These are phyloP conservation scores for sunflower (Helianthus annuus) DNA, from an alignment of 129 eudicot genomes.

Conservation along the genomic window HanXRQr2.0-SUNRISE NC_035447.2:162449845-162450344, in stretches of 20 bases:
- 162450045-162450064: slow-evolving; percentile 95
- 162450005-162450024: slow-evolving; percentile 7
- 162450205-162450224: too few relatives aligned
- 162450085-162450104: slow-evolving; percentile 99
- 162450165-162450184: too few relatives aligned
- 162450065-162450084: slow-evolving; percentile 98
- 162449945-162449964: background rate
- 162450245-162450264: too few relatives aligned
- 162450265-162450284: too few relatives aligned
- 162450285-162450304: too few relatives aligned
- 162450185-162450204: too few relatives aligned
- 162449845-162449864: slow-evolving; percentile 85
- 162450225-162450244: too few relatives aligned
- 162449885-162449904: slow-evolving; percentile 82
- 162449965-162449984: background rate
- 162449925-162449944: slow-evolving; percentile 20
- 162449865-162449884: slow-evolving; percentile 83
- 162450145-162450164: too few relatives aligned
- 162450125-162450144: too few relatives aligned
- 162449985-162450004: background rate
- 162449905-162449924: slow-evolving; percentile 99
- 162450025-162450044: slow-evolving; percentile 99
- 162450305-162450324: too few relatives aligned
- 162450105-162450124: slow-evolving; percentile 24
- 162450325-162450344: too few relatives aligned